A percentile compares a stretch with the other conserved stretches of the same genome.
Evolutionary conservation across 371 early-diverging fungal genomes (phyloP).

Genomic region (Saksenaea vasiformis): DNA sequence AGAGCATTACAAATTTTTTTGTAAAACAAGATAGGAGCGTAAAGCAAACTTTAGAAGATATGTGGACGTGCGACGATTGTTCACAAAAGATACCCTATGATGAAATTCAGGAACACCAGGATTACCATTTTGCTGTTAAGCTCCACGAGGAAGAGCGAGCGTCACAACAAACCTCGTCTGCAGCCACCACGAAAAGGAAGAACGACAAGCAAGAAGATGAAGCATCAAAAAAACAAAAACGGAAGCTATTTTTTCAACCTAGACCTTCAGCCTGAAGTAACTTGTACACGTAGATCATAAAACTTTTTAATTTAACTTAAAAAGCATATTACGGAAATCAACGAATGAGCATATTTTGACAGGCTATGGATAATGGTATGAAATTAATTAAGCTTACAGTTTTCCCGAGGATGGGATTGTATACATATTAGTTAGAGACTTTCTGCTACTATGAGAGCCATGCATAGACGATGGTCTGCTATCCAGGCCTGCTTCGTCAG

Average conservation of each 20-base stretch:
- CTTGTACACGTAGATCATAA: too few species aligned
- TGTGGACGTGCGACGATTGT: constrained; percentile 41
- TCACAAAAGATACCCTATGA: constrained; percentile 20
- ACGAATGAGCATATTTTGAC: too few species aligned
- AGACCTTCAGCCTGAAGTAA: too few species aligned
- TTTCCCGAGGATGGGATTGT: background rate
- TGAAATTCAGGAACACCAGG: constrained; percentile 45
- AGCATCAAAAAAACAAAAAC: background rate
- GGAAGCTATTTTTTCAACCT: background rate
- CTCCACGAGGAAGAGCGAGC: constrained; percentile 22
- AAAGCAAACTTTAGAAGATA: constrained; percentile 3
- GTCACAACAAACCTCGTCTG: background rate
- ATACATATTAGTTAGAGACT: constrained; percentile 16
- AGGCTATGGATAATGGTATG: background rate
- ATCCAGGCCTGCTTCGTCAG: constrained; percentile 9
- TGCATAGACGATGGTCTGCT: constrained; percentile 20
- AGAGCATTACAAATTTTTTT: constrained; percentile 4
- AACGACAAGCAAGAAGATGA: background rate
- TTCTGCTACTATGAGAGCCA: constrained; percentile 21
- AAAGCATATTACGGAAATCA: too few species aligned
- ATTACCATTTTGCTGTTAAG: constrained; percentile 53
- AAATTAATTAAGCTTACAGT: background rate
- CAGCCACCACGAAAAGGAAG: background rate
- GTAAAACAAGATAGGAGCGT: background rate
- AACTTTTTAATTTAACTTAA: too few species aligned